Evolutionary conservation across 495 filamentous ascomycete species (phyloP).

Genomic region (Tuber indicum): DNA sequence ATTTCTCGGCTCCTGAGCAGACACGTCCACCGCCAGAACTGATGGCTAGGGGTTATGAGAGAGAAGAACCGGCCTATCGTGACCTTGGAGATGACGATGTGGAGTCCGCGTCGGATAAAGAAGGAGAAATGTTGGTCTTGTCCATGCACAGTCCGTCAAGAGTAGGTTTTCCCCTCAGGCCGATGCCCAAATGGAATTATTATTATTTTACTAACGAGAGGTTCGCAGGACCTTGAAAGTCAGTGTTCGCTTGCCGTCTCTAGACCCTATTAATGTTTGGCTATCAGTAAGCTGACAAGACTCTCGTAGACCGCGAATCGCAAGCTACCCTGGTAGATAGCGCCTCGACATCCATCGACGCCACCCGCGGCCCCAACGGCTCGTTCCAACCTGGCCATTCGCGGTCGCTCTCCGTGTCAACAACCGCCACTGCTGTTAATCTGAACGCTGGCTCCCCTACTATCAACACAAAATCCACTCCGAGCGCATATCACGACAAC

Average conservation of each 20-base stretch:
- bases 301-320: constrained; percentile 28
- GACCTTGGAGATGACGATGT: constrained; percentile 73
- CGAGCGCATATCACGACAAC: constrained; percentile 53
- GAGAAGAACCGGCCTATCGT: constrained; percentile 43
- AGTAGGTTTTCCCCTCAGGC: constrained; percentile 15
- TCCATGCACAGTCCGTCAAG: constrained; percentile 52
- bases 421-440: constrained; percentile 58
- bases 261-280: neutral
- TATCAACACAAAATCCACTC: constrained; percentile 34
- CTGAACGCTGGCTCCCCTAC: constrained; percentile 58
- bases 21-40: constrained; percentile 88
- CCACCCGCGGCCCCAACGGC: constrained; percentile 46
- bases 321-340: constrained; percentile 30
- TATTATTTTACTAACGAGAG: neutral
- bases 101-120: constrained; percentile 76
- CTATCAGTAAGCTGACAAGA: constrained; percentile 21
- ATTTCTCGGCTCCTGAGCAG: constrained; percentile 79
- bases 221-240: constrained; percentile 23
- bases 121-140: constrained; percentile 55
- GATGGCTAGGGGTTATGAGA: constrained; percentile 74
- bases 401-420: constrained; percentile 46
- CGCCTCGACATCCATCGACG: constrained; percentile 16
- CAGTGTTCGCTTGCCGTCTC: constrained; percentile 15
- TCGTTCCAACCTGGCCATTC: constrained; percentile 45
- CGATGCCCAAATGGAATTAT: neutral